Evolutionary conservation across 495 filamentous ascomycete genomes (phyloP), one percentile per base, ranked within the genome.

Genomic region (Podospora pseudoanserina): DNA sequence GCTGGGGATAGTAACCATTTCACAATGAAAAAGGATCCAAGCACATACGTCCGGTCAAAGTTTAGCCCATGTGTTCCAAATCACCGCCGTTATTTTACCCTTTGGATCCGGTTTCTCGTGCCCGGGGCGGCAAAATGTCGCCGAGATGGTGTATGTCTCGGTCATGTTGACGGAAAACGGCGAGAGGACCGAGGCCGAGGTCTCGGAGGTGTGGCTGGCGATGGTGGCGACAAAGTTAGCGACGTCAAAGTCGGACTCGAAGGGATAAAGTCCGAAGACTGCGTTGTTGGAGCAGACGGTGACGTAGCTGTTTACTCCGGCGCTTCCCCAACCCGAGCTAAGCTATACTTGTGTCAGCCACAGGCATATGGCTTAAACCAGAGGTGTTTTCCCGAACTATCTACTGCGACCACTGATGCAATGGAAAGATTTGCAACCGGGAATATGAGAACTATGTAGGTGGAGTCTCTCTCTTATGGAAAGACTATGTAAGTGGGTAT

Each of bases 41-140:
- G 13, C 55, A 67, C 67, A 15, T 49, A 72, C 70, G 39, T 56
- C 16, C 70, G 67, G 34, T 75, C 68, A 64, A 71, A 76, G 6
- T 59, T 63, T 20, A 70, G n/a, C 15, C 70, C 72, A 66, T 76
- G 74, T 28, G 74, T 76, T 15, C 70, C 72, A 23, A 23, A 76
- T 64, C 0, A 76, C 19, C 3, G 74, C 68, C 3, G 67, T 71
- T 28, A 66, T 68, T 26, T 74, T 64, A 11, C 64, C 60, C 2
- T 30, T 59, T 18, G 55, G 55, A 32, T 57, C 49, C 4, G 34
- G 62, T 53, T 55, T 18, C n/a, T 58, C 65, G 4, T 23, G 34
- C 16, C 44, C 67, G 7, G 74, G 74, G 27, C 67, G 65, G 63
- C 74, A 76, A 61, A 76, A 76, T 0, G 72, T 76, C 9, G 65